Evolutionary conservation across 2,329 filamentous ascomycete species (phyloP).

Genomic region (Alternaria sp.): DNA sequence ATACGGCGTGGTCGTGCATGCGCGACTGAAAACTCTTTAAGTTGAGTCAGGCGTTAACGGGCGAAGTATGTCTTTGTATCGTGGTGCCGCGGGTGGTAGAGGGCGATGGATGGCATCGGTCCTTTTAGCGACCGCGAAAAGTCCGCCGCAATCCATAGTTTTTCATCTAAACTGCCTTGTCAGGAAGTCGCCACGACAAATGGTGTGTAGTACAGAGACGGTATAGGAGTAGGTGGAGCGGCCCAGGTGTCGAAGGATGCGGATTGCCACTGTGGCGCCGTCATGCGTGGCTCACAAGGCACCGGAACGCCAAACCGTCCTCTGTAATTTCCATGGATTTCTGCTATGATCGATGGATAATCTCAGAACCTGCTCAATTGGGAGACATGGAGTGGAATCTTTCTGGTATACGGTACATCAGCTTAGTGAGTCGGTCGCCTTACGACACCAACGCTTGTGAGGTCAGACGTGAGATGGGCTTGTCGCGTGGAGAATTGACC

Average conservation of each 20-base stretch:
- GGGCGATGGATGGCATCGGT: constrained; percentile 7
- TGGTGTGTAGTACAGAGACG: constrained; percentile 3
- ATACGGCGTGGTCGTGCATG: background rate
- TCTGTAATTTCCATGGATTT: constrained; percentile 10
- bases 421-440: background rate
- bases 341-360: constrained; percentile 13
- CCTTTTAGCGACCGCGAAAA: constrained; percentile 17
- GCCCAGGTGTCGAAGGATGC: constrained; percentile 3
- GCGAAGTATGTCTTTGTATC: background rate
- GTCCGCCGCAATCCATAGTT: constrained; percentile 15
- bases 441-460: background rate
- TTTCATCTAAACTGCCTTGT: constrained; percentile 11
- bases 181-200: constrained; percentile 12
- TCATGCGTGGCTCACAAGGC: constrained; percentile 4
- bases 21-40: background rate
- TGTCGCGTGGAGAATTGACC: background rate
- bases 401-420: background rate
- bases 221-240: background rate
- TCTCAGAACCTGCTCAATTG: constrained; percentile 9
- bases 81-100: constrained; percentile 1
- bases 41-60: constrained; percentile 5
- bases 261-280: constrained; percentile 7
- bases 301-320: constrained; percentile 9
- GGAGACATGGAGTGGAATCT: background rate
- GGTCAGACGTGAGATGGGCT: background rate